phyloP scores from a whole-genome alignment of 2,329 filamentous ascomycete genomes.

The Pestalotiopsis sp. region DNA sequence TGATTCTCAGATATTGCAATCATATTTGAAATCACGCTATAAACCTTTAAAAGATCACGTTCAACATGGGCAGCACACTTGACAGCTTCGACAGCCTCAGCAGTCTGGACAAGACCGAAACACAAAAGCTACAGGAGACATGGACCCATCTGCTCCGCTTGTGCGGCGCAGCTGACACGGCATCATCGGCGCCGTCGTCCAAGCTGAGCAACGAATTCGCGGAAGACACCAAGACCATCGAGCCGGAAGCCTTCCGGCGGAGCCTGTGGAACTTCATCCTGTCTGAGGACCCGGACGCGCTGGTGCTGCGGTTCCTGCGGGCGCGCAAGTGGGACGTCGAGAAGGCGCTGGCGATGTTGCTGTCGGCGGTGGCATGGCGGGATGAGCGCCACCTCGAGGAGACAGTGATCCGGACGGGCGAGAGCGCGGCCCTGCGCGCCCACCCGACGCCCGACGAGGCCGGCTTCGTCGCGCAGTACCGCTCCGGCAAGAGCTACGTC shows the following conservation, averaged over 20 bases:
- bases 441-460: slow-evolving; percentile 27
- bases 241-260: slow-evolving; percentile 22
- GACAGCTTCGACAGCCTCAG: neutral
- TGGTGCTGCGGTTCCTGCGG: slow-evolving; percentile 40
- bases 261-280: slow-evolving; percentile 26
- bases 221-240: slow-evolving; percentile 13
- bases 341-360: slow-evolving; percentile 40
- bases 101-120: neutral
- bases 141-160: slow-evolving; percentile 30
- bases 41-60: neutral
- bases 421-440: slow-evolving; percentile 29
- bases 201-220: slow-evolving; percentile 63
- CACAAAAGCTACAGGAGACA: slow-evolving; percentile 2
- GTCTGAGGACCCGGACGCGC: slow-evolving; percentile 38
- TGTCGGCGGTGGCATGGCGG: slow-evolving; percentile 39
- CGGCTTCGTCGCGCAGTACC: slow-evolving; percentile 38
- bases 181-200: slow-evolving; percentile 24
- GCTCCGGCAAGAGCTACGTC: slow-evolving; percentile 39
- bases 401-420: slow-evolving; percentile 34
- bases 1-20: neutral
- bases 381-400: slow-evolving; percentile 32
- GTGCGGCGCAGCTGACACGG: slow-evolving; percentile 10
- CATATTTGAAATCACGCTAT: neutral
- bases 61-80: neutral
- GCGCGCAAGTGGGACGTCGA: slow-evolving; percentile 42